Conservation (phyloP, 2,329 filamentous ascomycete genomes). For the Beauveria bassiana region DNA sequence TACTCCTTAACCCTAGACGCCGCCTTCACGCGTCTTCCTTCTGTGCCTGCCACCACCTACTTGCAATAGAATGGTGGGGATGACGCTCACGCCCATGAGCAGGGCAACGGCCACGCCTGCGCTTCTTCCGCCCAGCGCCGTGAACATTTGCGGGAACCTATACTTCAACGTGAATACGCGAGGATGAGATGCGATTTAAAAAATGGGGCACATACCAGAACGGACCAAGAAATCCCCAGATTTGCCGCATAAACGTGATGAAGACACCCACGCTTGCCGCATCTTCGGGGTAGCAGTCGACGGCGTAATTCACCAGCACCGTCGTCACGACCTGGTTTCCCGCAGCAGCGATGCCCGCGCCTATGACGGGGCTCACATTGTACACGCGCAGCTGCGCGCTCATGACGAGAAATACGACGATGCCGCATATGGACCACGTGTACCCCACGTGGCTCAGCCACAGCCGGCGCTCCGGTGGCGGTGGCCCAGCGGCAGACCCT, state of each 20-base stretch:
- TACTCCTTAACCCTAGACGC: not conserved
- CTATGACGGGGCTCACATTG: conserved; percentile 5
- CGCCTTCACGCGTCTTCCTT: not conserved
- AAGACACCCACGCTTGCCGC: conserved; percentile 6
- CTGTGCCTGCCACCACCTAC: not conserved
- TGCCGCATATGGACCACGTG: not conserved
- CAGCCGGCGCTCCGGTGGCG: not conserved
- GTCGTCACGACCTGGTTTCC: conserved; percentile 5
- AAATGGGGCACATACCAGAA: not conserved
- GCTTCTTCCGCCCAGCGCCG: not conserved
- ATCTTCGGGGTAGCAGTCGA: conserved; percentile 3
- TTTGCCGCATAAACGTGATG: not conserved
- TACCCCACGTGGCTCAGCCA: not conserved
- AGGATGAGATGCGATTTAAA: not conserved
- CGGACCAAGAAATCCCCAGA: not conserved
- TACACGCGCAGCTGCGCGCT: not conserved
- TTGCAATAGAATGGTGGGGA: not conserved
- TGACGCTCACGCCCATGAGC: not conserved
- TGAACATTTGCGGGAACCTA: conserved; percentile 7
- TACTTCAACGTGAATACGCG: not conserved
- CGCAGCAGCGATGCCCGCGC: conserved; percentile 4
- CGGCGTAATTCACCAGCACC: conserved; percentile 1
- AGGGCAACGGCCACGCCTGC: not conserved
- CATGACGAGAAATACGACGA: conserved; percentile 3
- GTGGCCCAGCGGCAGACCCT: not conserved